These are phyloP conservation scores for Fusarium irregulare DNA, from an alignment of 2,329 filamentous ascomycete genomes.

Conservation along the genomic window DNA sequence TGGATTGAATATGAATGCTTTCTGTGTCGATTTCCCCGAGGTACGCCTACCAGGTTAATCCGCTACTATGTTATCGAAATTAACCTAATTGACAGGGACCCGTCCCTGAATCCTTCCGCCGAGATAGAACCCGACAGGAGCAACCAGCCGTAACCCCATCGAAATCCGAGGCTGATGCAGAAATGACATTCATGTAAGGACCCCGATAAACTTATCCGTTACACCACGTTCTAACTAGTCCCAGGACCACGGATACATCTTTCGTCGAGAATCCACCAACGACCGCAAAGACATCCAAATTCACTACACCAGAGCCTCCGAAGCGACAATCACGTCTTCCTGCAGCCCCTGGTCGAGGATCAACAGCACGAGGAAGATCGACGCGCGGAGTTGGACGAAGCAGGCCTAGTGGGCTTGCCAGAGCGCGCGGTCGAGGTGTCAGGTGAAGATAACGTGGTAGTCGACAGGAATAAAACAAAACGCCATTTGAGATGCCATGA, in stretches of 20 bases:
- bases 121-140: conserved; percentile 69
- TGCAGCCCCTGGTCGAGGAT: conserved; percentile 54
- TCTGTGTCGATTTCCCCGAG: conserved; percentile 97
- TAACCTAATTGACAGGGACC: conserved; percentile 69
- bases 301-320: conserved; percentile 53
- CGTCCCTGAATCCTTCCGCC: conserved; percentile 82
- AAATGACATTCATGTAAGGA: conserved; percentile 86
- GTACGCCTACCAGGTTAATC: conserved; percentile 57
- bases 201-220: not conserved
- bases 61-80: not conserved
- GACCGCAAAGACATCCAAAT: conserved; percentile 63
- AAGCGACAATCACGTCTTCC: conserved; percentile 61
- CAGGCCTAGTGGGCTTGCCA: conserved; percentile 59
- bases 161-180: conserved; percentile 61
- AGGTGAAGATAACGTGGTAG: conserved; percentile 50
- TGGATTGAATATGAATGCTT: conserved; percentile 98
- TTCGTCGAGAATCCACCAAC: conserved; percentile 85
- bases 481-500: conserved; percentile 27
- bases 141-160: conserved; percentile 48
- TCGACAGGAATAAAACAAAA: conserved; percentile 25
- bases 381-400: conserved; percentile 47
- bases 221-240: conserved; percentile 32
- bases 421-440: conserved; percentile 59
- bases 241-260: conserved; percentile 87
- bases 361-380: conserved; percentile 49